Percentiles rank a stretch among this genome's conserved stretches.
Evolutionary conservation across 306 rosid genomes (phyloP).

Genomic region (Pterocarpus santalinus): DNA sequence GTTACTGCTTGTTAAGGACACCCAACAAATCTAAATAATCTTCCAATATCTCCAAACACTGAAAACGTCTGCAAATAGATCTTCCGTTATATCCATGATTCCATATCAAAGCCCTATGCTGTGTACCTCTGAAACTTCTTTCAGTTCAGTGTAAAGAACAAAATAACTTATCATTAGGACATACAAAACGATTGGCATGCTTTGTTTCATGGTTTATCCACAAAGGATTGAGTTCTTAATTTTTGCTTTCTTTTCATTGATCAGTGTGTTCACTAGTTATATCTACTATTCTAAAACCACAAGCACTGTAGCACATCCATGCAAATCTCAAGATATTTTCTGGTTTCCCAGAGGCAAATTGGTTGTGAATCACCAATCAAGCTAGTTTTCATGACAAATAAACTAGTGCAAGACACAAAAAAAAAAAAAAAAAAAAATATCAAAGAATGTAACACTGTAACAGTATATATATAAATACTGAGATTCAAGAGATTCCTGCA

Average conservation of each 20-base stretch:
- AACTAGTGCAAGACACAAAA: slow-evolving; percentile 18
- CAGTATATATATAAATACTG: slow-evolving; percentile 12
- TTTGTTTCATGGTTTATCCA: neutral
- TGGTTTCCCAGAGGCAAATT: neutral
- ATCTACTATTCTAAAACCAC: neutral
- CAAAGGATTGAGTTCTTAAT: neutral
- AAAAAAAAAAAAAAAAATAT: too few species aligned
- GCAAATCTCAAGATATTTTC: neutral
- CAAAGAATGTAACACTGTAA: neutral
- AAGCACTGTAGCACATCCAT: neutral
- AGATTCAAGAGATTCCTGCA: slow-evolving; percentile 17
- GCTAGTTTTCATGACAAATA: slow-evolving; percentile 23
- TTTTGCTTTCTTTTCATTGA: neutral
- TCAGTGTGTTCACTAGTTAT: neutral
- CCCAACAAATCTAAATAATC: slow-evolving; percentile 18
- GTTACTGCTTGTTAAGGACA: neutral
- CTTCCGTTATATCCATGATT: neutral
- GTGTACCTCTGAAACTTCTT: neutral
- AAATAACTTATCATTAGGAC: neutral
- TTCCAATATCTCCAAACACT: neutral
- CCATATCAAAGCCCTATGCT: slow-evolving; percentile 6
- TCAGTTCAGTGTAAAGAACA: neutral
- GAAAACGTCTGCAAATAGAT: neutral
- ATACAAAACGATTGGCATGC: too few species aligned
- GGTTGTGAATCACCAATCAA: neutral